A percentile compares a stretch with the other conserved stretches of the same genome.
These are phyloP conservation scores for Aegilops tauschii DNA, from an alignment of 176 grass and related monocot species.

Conservation along the genomic window DNA sequence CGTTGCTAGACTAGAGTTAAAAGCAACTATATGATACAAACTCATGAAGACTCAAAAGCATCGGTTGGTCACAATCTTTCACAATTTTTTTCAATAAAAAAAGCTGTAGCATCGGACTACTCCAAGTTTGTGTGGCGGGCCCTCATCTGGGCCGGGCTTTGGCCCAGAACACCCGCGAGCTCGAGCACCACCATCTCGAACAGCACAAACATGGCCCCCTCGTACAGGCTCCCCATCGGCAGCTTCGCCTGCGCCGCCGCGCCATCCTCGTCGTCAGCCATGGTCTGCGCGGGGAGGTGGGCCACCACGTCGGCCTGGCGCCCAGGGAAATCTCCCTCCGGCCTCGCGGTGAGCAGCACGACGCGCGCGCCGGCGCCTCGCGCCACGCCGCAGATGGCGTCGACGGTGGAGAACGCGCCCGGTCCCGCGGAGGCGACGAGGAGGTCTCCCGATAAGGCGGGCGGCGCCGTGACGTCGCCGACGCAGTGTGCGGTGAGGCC, in stretches of 20 bases:
- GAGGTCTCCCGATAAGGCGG: slow-evolving; percentile 41
- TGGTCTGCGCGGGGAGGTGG: slow-evolving; percentile 73
- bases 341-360: slow-evolving; percentile 62
- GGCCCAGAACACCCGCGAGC: slow-evolving; percentile 45
- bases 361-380: slow-evolving; percentile 59
- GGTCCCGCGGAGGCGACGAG: slow-evolving; percentile 78
- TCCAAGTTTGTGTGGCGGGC: slow-evolving; percentile 71
- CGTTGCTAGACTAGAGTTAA: too few species aligned
- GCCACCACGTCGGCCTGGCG: slow-evolving; percentile 54
- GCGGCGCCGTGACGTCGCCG: slow-evolving; percentile 66
- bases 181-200: slow-evolving; percentile 89
- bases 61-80: too few species aligned
- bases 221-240: slow-evolving; percentile 95
- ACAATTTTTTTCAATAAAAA: background rate
- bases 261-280: slow-evolving; percentile 56
- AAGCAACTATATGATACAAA: too few species aligned
- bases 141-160: slow-evolving; percentile 54
- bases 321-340: slow-evolving; percentile 37
- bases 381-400: slow-evolving; percentile 74
- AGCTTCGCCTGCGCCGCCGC: slow-evolving; percentile 38
- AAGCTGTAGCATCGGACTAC: slow-evolving; percentile 1
- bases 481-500: slow-evolving; percentile 66
- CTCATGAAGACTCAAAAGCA: too few species aligned
- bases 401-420: slow-evolving; percentile 80
- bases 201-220: slow-evolving; percentile 91